phyloP scores from a whole-genome alignment of 768 basidiomycete species.

The Leccinum subgranulosum region DNA sequence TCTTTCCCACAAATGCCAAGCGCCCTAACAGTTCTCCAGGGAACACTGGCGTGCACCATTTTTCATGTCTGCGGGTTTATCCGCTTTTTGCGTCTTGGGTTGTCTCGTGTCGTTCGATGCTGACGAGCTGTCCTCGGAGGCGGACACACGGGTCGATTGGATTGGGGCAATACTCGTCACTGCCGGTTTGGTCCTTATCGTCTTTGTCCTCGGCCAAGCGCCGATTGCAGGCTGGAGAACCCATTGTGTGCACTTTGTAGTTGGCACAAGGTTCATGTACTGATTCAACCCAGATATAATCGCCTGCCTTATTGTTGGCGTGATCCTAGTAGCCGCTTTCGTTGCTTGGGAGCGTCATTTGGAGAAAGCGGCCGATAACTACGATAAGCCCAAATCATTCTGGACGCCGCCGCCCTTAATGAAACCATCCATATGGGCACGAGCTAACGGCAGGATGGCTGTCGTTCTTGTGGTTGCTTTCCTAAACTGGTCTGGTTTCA shows the following conservation, averaged over 20 bases:
- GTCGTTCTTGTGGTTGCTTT: constrained; percentile 62
- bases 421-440: constrained; percentile 58
- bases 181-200: constrained; percentile 61
- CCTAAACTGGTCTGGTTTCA: constrained; percentile 60
- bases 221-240: constrained; percentile 62
- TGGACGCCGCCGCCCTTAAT: constrained; percentile 60
- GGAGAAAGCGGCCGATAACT: constrained; percentile 32
- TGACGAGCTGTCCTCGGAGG: constrained; percentile 43
- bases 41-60: constrained; percentile 66
- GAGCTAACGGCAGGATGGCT: constrained; percentile 60
- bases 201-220: constrained; percentile 72
- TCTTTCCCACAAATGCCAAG: neutral
- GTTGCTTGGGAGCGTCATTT: constrained; percentile 64
- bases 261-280: constrained; percentile 20
- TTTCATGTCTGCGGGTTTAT: constrained; percentile 59
- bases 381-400: constrained; percentile 17
- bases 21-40: constrained; percentile 13
- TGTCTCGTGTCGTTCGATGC: constrained; percentile 59
- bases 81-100: constrained; percentile 46
- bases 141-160: constrained; percentile 66
- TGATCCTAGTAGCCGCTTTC: constrained; percentile 55
- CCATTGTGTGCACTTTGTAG: constrained; percentile 37
- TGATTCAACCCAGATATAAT: constrained; percentile 57
- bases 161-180: constrained; percentile 68
- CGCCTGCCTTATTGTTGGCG: constrained; percentile 58